Evolutionary conservation across 2,329 filamentous ascomycete species (phyloP).

Genomic region (Simplicillium aogashimaense): DNA sequence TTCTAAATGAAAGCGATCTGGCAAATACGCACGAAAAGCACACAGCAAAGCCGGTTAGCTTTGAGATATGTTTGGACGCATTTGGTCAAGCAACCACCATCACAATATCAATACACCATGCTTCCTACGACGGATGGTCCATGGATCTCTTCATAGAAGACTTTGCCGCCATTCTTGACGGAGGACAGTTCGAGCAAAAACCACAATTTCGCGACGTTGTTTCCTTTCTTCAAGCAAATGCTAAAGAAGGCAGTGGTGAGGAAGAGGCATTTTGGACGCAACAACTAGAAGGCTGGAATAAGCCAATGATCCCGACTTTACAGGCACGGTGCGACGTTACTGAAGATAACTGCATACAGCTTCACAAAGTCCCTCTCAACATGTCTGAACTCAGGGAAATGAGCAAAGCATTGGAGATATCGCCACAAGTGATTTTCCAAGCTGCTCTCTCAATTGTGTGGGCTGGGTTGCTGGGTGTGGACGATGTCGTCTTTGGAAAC

Average conservation of each 20-base stretch:
- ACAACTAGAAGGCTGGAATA: constrained; percentile 47
- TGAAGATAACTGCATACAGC: constrained; percentile 20
- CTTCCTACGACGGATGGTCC: constrained; percentile 90
- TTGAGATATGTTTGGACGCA: too few species aligned
- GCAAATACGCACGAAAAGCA: constrained; percentile 16
- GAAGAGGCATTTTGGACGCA: constrained; percentile 59
- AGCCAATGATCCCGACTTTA: constrained; percentile 43
- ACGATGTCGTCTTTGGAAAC: constrained; percentile 64
- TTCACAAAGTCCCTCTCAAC: too few species aligned
- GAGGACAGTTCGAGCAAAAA: constrained; percentile 21
- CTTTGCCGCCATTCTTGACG: constrained; percentile 39
- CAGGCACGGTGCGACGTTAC: constrained; percentile 23
- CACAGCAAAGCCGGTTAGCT: too few species aligned
- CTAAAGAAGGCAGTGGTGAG: constrained; percentile 20
- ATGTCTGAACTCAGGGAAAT: too few species aligned
- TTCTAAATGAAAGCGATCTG: constrained; percentile 25
- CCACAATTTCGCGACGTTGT: constrained; percentile 54
- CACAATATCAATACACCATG: constrained; percentile 53
- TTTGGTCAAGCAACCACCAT: constrained; percentile 13
- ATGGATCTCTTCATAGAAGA: constrained; percentile 65
- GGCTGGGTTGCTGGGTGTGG: constrained; percentile 49
- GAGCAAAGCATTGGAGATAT: not conserved
- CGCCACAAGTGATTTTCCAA: constrained; percentile 67
- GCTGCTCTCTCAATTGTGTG: constrained; percentile 59
- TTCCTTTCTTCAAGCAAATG: constrained; percentile 29